Conservation (phyloP, 2,329 filamentous ascomycete genomes). For the Colletotrichum eleusines region DNA sequence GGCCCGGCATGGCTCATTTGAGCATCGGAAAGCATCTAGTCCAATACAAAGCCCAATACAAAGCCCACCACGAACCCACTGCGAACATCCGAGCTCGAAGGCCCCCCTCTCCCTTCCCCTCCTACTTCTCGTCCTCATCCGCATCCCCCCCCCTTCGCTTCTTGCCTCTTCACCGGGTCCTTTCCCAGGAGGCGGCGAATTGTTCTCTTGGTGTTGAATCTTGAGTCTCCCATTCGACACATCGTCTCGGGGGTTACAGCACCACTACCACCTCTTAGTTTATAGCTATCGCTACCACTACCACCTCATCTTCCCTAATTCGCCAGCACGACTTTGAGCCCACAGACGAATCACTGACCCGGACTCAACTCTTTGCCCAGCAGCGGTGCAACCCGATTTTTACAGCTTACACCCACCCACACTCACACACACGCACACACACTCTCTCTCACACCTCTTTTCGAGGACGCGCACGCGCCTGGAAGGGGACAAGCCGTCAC, state of each 20-base stretch:
- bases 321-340: slow-evolving; percentile 11
- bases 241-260: slow-evolving; percentile 5
- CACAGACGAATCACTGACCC: slow-evolving; percentile 27
- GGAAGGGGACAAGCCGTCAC: slow-evolving; percentile 19
- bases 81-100: slow-evolving; percentile 10
- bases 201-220: not conserved
- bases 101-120: not conserved
- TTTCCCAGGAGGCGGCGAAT: not conserved
- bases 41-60: slow-evolving; percentile 27
- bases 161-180: not conserved
- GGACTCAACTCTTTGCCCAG: slow-evolving; percentile 11
- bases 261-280: slow-evolving; percentile 5
- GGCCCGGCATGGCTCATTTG: slow-evolving; percentile 24
- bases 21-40: slow-evolving; percentile 14
- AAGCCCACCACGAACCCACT: slow-evolving; percentile 21
- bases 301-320: slow-evolving; percentile 22
- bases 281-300: not conserved
- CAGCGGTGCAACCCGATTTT: slow-evolving; percentile 16
- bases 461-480: slow-evolving; percentile 13
- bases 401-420: slow-evolving; percentile 13
- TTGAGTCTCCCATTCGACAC: slow-evolving; percentile 18
- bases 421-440: no score
- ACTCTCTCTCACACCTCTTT: not conserved
- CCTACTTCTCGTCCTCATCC: not conserved
- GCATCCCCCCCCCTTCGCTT: not conserved